Conservation (phyloP, 192 early-diverging fungal genomes). For the Entophlyctis luteolus region DNA sequence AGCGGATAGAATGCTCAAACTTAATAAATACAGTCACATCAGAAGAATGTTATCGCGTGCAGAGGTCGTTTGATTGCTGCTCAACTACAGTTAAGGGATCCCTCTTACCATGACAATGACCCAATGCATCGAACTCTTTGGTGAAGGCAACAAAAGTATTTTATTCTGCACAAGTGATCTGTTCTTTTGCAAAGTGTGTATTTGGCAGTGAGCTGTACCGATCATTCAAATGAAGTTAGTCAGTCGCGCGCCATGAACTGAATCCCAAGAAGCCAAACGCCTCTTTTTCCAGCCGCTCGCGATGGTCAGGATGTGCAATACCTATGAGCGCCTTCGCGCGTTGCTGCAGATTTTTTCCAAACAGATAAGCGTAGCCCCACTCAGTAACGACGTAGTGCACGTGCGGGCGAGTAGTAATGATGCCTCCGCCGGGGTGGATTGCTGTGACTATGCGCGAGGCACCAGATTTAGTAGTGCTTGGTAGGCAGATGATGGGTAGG, state of each 20-base stretch:
- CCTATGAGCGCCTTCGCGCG: constrained; percentile 45
- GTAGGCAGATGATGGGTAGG: constrained; percentile 49
- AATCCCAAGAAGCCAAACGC: constrained; percentile 43
- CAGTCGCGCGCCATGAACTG: constrained; percentile 29
- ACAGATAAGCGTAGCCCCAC: constrained; percentile 39
- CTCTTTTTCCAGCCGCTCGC: constrained; percentile 33
- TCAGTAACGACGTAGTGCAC: constrained; percentile 51
- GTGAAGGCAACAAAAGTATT: too few species aligned
- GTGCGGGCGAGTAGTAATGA: constrained; percentile 45
- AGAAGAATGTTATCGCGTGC: too few species aligned
- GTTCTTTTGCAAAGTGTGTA: too few species aligned
- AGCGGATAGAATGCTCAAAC: too few species aligned
- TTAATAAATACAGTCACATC: too few species aligned
- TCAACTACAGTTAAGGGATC: too few species aligned
- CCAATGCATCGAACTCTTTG: too few species aligned
- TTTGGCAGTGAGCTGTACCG: too few species aligned
- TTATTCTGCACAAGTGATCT: too few species aligned
- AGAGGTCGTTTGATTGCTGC: too few species aligned
- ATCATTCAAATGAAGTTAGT: too few species aligned
- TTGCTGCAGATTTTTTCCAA: constrained; percentile 50
- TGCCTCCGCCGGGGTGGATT: constrained; percentile 39
- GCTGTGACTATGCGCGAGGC: constrained; percentile 37
- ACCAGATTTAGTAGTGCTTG: constrained; percentile 37
- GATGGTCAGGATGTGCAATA: constrained; percentile 51
- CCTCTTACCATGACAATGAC: too few species aligned